Evolutionary conservation across 306 rosid species (phyloP).

Genomic region (Biancaea sappan): DNA sequence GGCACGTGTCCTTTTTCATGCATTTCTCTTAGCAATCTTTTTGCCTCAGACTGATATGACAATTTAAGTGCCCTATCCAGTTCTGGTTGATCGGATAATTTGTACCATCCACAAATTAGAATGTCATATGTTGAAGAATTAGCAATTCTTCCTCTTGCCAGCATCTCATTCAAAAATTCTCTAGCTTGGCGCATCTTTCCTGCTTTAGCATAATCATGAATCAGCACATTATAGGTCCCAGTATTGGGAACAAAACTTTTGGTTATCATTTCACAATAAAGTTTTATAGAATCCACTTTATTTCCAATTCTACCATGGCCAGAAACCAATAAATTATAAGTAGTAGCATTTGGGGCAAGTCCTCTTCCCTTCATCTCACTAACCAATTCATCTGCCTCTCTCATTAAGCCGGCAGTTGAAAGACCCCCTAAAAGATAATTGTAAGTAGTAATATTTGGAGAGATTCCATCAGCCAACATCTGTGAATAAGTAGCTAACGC

Average conservation of each 20-base stretch:
- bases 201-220: constrained; percentile 70
- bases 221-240: constrained; percentile 81
- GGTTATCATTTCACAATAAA: constrained; percentile 84
- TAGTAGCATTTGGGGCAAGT: constrained; percentile 65
- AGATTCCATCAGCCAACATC: constrained; percentile 63
- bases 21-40: constrained; percentile 73
- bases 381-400: constrained; percentile 62
- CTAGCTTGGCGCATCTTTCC: constrained; percentile 90
- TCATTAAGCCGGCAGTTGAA: constrained; percentile 68
- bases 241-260: constrained; percentile 76
- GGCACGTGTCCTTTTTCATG: constrained; percentile 69
- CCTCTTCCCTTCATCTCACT: constrained; percentile 71
- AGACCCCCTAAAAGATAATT: constrained; percentile 73
- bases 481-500: constrained; percentile 61
- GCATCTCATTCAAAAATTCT: constrained; percentile 92
- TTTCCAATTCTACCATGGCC: constrained; percentile 81
- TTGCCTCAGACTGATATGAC: constrained; percentile 72
- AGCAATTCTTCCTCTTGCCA: constrained; percentile 63
- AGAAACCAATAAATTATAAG: constrained; percentile 71
- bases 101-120: constrained; percentile 84
- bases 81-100: constrained; percentile 62
- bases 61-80: constrained; percentile 53
- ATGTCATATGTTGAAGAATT: constrained; percentile 84
- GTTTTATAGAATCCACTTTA: constrained; percentile 60
- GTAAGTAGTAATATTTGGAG: constrained; percentile 72